phyloP scores from a whole-genome alignment of 208 protist species.

The Lotmaria passim region DNA sequence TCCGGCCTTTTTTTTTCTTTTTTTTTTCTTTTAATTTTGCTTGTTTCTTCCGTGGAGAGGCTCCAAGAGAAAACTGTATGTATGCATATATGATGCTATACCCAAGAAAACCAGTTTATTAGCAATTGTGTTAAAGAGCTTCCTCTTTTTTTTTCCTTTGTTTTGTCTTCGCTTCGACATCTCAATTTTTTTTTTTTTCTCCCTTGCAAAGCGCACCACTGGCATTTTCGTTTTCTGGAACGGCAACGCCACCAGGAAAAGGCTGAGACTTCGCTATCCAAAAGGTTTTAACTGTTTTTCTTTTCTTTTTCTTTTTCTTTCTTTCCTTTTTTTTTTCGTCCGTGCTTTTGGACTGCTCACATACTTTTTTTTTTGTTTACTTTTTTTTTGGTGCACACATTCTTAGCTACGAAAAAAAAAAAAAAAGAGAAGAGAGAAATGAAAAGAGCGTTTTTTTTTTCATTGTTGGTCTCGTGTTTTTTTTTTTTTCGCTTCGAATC shows the following conservation, averaged over 20 bases:
- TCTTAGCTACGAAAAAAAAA: conserved; percentile 9
- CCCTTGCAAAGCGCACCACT: not conserved
- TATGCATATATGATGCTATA: no score
- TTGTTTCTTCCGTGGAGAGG: not conserved
- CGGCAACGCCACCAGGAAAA: no score
- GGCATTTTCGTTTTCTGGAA: no score
- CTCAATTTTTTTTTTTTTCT: not conserved
- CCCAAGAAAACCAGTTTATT: not conserved
- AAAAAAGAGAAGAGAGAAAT: conserved; percentile 22
- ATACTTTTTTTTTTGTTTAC: no score
- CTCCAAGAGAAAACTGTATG: not conserved
- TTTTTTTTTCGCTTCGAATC: not conserved
- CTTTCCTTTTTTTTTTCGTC: no score
- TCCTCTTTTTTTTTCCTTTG: conserved; percentile 11
- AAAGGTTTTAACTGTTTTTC: no score
- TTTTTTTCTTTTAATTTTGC: conserved; percentile 2
- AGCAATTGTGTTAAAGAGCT: not conserved
- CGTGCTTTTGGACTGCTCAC: no score
- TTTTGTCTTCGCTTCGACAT: not conserved
- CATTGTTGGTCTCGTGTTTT: not conserved
- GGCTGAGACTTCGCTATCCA: not conserved
- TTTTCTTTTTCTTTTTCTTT: no score
- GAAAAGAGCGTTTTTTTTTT: not conserved
- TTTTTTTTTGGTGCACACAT: not conserved
- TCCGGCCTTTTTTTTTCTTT: not conserved